A percentile compares a stretch with the other conserved stretches of the same genome.
These are phyloP conservation scores for Tribonema minus DNA, from an alignment of 108 stramenopile genomes.

Conservation along the genomic window DNA sequence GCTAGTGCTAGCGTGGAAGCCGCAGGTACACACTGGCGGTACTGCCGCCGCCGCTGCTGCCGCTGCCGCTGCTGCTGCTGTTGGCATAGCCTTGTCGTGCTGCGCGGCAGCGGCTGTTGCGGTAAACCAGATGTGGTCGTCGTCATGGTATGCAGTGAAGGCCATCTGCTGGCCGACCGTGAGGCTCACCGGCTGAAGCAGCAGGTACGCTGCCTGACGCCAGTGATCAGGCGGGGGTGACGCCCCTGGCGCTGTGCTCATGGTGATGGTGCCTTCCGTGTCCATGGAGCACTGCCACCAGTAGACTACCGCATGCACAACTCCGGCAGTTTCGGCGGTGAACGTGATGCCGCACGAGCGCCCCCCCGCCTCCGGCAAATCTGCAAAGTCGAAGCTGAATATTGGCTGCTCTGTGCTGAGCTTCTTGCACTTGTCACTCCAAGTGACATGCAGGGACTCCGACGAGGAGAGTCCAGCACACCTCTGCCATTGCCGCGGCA, in stretches of 20 bases:
- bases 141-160: background rate
- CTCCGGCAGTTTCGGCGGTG: too few relatives aligned
- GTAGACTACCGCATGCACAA: background rate
- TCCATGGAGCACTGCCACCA: background rate
- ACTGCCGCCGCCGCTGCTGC: background rate
- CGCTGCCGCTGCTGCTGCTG: background rate
- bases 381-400: background rate
- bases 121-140: background rate
- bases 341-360: too few relatives aligned
- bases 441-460: background rate
- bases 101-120: background rate
- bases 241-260: background rate
- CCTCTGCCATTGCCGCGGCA: too few relatives aligned
- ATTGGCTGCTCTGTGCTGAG: background rate
- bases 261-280: background rate
- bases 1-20: background rate
- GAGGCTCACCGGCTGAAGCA: background rate
- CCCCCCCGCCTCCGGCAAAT: background rate
- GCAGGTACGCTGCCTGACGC: background rate
- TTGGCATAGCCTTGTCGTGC: background rate
- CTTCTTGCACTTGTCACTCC: background rate
- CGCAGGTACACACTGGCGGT: background rate
- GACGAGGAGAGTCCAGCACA: too few relatives aligned
- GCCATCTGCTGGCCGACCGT: background rate
- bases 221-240: background rate